These are phyloP conservation scores for Tetrahymena borealis DNA, from an alignment of 73 alveolate species.

Conservation along the genomic window DNA sequence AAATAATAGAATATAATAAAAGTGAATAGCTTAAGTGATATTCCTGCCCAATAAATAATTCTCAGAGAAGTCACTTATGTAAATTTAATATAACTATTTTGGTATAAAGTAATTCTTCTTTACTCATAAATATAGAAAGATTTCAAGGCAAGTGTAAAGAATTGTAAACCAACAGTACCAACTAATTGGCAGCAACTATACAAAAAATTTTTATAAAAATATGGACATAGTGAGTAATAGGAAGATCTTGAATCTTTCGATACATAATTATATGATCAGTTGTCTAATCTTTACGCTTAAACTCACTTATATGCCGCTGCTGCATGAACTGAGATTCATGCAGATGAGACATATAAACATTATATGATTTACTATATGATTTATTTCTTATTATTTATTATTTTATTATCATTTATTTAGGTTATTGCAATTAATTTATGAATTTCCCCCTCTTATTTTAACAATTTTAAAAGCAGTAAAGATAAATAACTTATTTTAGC, in stretches of 20 bases:
- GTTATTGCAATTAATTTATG: neutral
- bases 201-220: slow-evolving; percentile 26
- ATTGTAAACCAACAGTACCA: slow-evolving; percentile 49
- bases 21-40: slow-evolving; percentile 18
- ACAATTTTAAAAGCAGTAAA: too few species aligned
- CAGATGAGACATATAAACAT: neutral
- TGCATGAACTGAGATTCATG: neutral
- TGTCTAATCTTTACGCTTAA: neutral
- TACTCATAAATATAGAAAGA: slow-evolving; percentile 3
- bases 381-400: neutral
- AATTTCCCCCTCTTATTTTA: too few species aligned
- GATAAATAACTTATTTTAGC: too few species aligned
- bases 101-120: neutral
- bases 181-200: slow-evolving; percentile 21
- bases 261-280: neutral
- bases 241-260: slow-evolving; percentile 4
- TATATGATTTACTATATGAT: too few species aligned
- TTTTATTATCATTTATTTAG: neutral
- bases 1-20: neutral
- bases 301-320: slow-evolving; percentile 1
- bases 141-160: slow-evolving; percentile 33
- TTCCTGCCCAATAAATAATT: slow-evolving; percentile 22
- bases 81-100: slow-evolving; percentile 1
- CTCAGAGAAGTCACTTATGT: slow-evolving; percentile 23
- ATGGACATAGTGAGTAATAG: slow-evolving; percentile 43